Base-by-base conservation (phyloP, 495 filamentous ascomycete genomes). In the Beverwykella pulmonaria region DNA sequence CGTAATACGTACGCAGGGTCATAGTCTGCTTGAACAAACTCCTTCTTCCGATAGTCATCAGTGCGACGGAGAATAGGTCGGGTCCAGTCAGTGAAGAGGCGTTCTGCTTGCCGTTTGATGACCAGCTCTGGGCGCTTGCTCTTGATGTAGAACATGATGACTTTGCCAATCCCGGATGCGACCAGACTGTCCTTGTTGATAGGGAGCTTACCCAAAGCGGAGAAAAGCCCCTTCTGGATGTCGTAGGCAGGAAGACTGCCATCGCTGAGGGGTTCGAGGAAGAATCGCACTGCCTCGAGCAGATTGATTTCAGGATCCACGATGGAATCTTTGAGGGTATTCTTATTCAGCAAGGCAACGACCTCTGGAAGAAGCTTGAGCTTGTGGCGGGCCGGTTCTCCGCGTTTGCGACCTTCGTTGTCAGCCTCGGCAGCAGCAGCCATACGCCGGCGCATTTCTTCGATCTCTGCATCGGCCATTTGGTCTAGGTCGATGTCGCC, bases 221-320 rank as follows among this genome's bases (percentile, higher is more conserved):
- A 84, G 78, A 99, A 92, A 60, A 99, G 85, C 68, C 97, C 92
- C 52, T 91, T 91, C 80, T 99, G 95, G 73, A 99, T 97, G 73
- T 91, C 92, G 80, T 96, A 98, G 26, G 94, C 93, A 0, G 95
- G 94, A 26, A 99, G 81, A 48, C 89, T 90, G 65, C 93, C 94
- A 72, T 97, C 92, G 63, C 92, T 89, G 46, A 97, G 84, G 3
- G 95, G 95, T 74, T 99, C 95, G 14, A 99, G 87, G 86, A 98
- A 98, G 84, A 93, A 96, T 71, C 90, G 90, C 69, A 99, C 92
- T 1, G 92, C 90, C 76, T 95, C 91, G 30, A 99, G 82, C 67
- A 99, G 86, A 79, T 97, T 97, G 74, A 89, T 94, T 70, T 97
- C 93, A 0, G 93, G 92, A 67, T 99, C 95, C 62, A 97, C 87